Base-by-base conservation (phyloP, 352 stramenopile genomes). In the Pythium apleroticum region DNA sequence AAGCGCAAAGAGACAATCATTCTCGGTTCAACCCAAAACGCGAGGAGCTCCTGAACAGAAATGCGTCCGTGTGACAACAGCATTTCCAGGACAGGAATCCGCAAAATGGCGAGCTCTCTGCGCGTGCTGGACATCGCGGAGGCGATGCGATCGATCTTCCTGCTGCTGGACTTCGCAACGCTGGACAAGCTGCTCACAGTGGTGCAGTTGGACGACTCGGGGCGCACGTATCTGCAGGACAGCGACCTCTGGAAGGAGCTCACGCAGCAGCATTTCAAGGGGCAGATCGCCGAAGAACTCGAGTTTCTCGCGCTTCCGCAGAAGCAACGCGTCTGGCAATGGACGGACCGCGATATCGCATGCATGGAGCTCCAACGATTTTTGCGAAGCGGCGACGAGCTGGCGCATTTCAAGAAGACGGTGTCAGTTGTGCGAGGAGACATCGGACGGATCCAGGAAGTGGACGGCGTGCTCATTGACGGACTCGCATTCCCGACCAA, bases 401-500 rank as follows among this genome's bases (percentile, higher is more conserved):
- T 39, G 1, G 41, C 62, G 2, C 66, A 73, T 48, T 73, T 73
- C 27, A 30, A 37, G 43, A 55, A 56, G 25, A 57, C 55, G 1
- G 66, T 77, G 52, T 55, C 57, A 2, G 45, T 77, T 15, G 30
- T 77, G 17, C 37, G 20, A 1, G 66, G 62, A 12, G 66, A 77
- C 43, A 73, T 77, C 46, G 63, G 71, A 22, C 56, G 39, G 30
- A 66, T 77, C 59, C 49, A 62, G 28, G 27, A 53, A 10, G 69
- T 77, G 30, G 27, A 63, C 19, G 56, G 54, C 35, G 30, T 17
- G 14, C 49, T 35, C 1, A 0, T 77, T 4, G 71, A 77, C 35
- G 68, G 62, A 19, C 37, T 77, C n/a, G 63, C 65, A 37, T 77
- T 77, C 50, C 66, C 71, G 41, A 74, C 71, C 2, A 77, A 77